A percentile compares a stretch with the other conserved stretches of the same genome.
phyloP scores from a whole-genome alignment of 306 rosid species.

The Inga laurina region DNA sequence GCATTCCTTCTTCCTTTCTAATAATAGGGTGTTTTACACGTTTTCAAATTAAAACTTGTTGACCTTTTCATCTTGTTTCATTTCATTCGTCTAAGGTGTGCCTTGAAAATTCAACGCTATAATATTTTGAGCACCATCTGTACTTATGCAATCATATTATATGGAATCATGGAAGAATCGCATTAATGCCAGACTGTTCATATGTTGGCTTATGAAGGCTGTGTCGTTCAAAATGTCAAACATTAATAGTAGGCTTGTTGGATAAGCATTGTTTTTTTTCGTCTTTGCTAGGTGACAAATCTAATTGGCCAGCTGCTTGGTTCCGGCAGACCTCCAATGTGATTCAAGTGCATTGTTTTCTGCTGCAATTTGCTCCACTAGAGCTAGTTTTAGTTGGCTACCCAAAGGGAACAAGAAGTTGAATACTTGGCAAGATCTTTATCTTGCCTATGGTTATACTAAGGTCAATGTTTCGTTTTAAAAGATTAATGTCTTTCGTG shows the following conservation, averaged over 20 bases:
- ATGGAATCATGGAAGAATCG: not conserved
- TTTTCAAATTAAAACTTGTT: not conserved
- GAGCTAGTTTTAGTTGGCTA: conserved; percentile 23
- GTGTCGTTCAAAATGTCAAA: conserved; percentile 1
- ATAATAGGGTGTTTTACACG: not conserved
- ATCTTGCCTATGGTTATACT: conserved; percentile 22
- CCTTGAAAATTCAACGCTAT: not conserved
- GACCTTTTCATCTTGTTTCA: not conserved
- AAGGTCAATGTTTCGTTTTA: conserved; percentile 28
- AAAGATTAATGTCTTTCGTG: conserved; percentile 28
- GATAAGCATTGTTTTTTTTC: not conserved
- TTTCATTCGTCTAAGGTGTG: not conserved
- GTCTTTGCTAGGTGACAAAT: conserved; percentile 67
- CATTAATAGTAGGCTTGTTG: not conserved
- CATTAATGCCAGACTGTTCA: not conserved
- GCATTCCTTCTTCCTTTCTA: not conserved
- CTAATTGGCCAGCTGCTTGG: conserved; percentile 84
- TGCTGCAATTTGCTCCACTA: conserved; percentile 3
- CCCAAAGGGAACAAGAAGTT: conserved; percentile 25
- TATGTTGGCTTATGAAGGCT: not conserved
- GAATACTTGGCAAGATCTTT: conserved; percentile 25
- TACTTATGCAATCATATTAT: not conserved
- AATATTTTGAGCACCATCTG: not conserved
- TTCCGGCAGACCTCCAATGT: conserved; percentile 74
- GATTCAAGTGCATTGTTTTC: conserved; percentile 18